A percentile compares a stretch with the other conserved stretches of the same genome.
These are phyloP conservation scores for Sporisorium exsertum DNA, from an alignment of 1,284 basidiomycete genomes.

Conservation along the genomic window DNA sequence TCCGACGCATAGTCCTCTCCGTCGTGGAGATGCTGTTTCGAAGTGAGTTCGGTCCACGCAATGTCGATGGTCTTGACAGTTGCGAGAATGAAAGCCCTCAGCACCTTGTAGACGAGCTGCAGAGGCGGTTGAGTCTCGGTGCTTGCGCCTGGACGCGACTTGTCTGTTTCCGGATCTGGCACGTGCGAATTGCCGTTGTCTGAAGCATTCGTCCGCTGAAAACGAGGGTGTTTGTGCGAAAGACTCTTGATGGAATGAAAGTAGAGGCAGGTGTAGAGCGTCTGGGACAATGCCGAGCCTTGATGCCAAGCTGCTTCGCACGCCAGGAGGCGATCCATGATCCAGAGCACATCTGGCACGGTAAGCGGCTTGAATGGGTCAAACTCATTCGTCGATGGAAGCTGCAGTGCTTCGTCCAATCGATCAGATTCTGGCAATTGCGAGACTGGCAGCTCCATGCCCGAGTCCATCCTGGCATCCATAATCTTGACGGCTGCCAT, in stretches of 20 bases:
- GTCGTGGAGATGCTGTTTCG: constrained; percentile 42
- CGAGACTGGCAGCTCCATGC: constrained; percentile 72
- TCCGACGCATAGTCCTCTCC: constrained; percentile 88
- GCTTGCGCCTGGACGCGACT: background rate
- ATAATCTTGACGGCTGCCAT: constrained; percentile 93
- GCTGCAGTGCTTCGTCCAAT: constrained; percentile 71
- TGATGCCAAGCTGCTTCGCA: constrained; percentile 89
- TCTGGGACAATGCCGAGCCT: constrained; percentile 85
- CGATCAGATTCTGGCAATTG: constrained; percentile 64
- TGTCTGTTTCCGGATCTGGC: background rate
- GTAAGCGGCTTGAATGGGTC: constrained; percentile 77
- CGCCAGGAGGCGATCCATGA: constrained; percentile 82
- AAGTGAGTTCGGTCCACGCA: constrained; percentile 79
- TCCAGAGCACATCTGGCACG: constrained; percentile 84
- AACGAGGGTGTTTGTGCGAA: constrained; percentile 62
- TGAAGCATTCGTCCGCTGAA: constrained; percentile 70
- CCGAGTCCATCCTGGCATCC: constrained; percentile 88
- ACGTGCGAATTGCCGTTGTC: constrained; percentile 44
- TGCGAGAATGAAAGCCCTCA: constrained; percentile 79
- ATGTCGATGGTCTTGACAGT: constrained; percentile 86
- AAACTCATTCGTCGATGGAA: constrained; percentile 71
- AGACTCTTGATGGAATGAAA: constrained; percentile 75
- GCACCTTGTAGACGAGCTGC: constrained; percentile 77
- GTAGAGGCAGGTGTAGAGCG: constrained; percentile 84
- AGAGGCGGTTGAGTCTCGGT: background rate